These are phyloP conservation scores for Polyporus tsugae DNA, from an alignment of 1,284 basidiomycete genomes.

Conservation along the genomic window DNA sequence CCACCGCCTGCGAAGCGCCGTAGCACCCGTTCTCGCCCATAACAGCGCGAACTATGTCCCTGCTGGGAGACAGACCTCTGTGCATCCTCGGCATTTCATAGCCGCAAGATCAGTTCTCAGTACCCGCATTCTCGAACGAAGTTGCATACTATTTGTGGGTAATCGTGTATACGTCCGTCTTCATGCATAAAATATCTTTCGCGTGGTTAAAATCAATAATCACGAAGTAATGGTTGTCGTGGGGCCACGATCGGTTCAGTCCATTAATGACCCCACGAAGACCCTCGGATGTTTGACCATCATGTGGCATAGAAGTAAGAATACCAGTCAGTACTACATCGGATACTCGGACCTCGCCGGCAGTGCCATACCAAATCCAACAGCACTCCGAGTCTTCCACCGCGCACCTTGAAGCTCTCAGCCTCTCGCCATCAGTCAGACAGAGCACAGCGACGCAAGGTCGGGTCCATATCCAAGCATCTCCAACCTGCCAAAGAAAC, in stretches of 20 bases:
- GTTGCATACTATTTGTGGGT: too few relatives aligned
- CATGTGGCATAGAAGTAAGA: neutral
- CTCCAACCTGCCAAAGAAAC: neutral
- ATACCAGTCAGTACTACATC: neutral
- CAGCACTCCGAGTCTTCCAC: neutral
- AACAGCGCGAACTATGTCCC: too few relatives aligned
- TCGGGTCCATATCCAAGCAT: neutral
- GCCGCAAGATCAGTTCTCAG: too few relatives aligned
- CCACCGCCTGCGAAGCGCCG: neutral
- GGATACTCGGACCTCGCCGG: neutral
- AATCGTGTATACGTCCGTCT: too few relatives aligned
- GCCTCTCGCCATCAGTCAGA: neutral
- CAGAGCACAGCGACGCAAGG: neutral
- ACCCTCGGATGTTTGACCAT: neutral
- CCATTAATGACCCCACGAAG: neutral
- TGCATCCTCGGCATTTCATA: too few relatives aligned
- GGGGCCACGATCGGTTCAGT: too few relatives aligned
- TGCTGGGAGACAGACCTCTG: too few relatives aligned
- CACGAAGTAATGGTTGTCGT: too few relatives aligned
- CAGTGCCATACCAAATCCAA: neutral
- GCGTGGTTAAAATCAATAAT: too few relatives aligned
- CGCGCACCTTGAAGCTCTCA: neutral
- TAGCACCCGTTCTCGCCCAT: neutral
- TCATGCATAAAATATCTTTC: too few relatives aligned
- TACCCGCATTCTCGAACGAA: too few relatives aligned